Evolutionary conservation across 2,329 filamentous ascomycete genomes (phyloP).

Genomic region (Drechslerella coelobrocha): DNA sequence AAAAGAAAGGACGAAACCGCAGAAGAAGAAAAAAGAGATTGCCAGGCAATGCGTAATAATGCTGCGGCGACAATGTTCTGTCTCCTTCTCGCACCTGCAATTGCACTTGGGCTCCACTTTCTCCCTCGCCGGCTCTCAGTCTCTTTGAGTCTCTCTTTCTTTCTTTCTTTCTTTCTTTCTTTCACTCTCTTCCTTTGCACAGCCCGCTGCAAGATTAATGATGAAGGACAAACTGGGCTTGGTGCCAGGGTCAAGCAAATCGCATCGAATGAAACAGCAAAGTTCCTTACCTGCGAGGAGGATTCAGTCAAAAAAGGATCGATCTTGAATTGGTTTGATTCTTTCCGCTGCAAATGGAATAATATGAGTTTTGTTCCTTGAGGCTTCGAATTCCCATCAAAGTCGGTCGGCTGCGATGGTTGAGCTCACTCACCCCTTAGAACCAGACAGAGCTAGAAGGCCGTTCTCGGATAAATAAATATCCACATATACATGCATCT

Average conservation of each 20-base stretch:
- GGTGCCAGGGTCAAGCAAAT: conserved; percentile 1
- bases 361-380: background rate
- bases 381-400: background rate
- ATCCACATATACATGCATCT: too few relatives aligned
- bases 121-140: background rate
- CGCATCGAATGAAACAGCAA: conserved; percentile 1
- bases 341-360: background rate
- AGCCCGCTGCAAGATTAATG: conserved; percentile 2
- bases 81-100: background rate
- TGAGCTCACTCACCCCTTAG: background rate
- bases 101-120: background rate
- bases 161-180: background rate
- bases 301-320: conserved; percentile 1
- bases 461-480: too few relatives aligned
- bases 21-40: too few relatives aligned
- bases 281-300: conserved; percentile 1
- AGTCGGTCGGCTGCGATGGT: background rate
- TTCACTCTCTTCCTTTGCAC: background rate
- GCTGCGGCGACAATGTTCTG: background rate
- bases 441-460: background rate
- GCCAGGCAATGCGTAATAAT: background rate
- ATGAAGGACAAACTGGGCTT: conserved; percentile 1
- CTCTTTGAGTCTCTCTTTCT: background rate
- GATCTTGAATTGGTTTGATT: background rate
- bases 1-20: background rate